phyloP scores from a whole-genome alignment of 2,329 filamentous ascomycete species.

The Colletotrichum sp. region DNA sequence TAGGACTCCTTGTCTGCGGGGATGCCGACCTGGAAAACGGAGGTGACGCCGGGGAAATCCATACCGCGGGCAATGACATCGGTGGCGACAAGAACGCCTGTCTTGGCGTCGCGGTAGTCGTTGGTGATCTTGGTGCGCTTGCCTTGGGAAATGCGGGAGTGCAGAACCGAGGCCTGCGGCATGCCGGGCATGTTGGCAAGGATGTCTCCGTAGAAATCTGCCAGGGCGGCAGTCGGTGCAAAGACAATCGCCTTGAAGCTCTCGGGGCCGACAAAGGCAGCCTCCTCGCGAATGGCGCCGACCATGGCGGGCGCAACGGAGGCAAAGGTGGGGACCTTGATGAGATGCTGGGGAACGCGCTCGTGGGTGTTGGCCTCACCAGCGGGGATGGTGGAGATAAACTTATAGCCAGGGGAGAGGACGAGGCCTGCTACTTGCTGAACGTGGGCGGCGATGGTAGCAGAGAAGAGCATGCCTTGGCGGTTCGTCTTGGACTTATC shows the following conservation, averaged over 20 bases:
- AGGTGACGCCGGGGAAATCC: slow-evolving; percentile 74
- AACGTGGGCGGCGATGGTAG: slow-evolving; percentile 82
- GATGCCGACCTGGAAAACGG: slow-evolving; percentile 68
- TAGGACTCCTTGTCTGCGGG: slow-evolving; percentile 67
- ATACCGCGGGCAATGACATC: slow-evolving; percentile 76
- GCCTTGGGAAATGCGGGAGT: slow-evolving; percentile 55
- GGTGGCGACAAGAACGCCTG: slow-evolving; percentile 67
- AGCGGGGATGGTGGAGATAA: slow-evolving; percentile 78
- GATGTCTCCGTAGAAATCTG: slow-evolving; percentile 54
- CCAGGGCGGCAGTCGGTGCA: slow-evolving; percentile 64
- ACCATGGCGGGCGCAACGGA: slow-evolving; percentile 67
- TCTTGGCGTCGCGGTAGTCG: slow-evolving; percentile 57
- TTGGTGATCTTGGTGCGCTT: slow-evolving; percentile 65
- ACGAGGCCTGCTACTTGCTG: slow-evolving; percentile 74
- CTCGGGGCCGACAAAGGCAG: slow-evolving; percentile 33
- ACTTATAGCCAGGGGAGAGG: slow-evolving; percentile 75
- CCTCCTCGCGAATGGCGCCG: slow-evolving; percentile 57
- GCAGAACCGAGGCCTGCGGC: slow-evolving; percentile 49
- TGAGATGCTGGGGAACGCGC: slow-evolving; percentile 74
- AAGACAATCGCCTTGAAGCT: slow-evolving; percentile 88
- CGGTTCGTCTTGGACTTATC: slow-evolving; percentile 61
- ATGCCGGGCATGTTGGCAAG: slow-evolving; percentile 44
- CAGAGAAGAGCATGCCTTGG: slow-evolving; percentile 84
- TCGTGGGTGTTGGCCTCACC: slow-evolving; percentile 80
- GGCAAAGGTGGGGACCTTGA: slow-evolving; percentile 72